Base-by-base conservation (phyloP, 495 filamentous ascomycete species). In the Parathielavia appendiculata region DNA sequence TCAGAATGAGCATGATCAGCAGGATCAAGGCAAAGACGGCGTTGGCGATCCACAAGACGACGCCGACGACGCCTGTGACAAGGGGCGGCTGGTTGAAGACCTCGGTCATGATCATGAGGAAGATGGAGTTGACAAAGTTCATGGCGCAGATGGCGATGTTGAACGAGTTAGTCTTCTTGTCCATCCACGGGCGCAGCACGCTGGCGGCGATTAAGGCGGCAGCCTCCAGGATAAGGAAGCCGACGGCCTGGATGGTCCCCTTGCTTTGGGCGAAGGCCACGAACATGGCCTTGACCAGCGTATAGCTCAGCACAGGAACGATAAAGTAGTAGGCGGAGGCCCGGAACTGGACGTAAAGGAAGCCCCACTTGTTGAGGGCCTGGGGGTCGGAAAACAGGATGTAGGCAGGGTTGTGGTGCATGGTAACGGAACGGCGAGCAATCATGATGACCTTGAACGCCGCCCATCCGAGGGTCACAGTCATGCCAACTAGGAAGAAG, bases 321-420 rank as follows among this genome's bases (percentile, higher is more conserved):
- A 98, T 89, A 71, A 95, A 98, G 79, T 95, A 98, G 77, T 98
- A 98, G 19, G 91, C 89, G 0, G 92, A 93, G 17, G 93, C 92
- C 54, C 92, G 86, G 79, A 96, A 97, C 72, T 98, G 93, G 52
- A 98, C 90, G 71, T 98, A 98, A 45, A 98, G 79, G 76, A 97
- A 98, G 23, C 93, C 93, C 93, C 92, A 97, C 77, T 96, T 95
- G 83, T 98, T 97, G 60, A 98, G 78, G 38, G 89, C 85, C 55
- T 89, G 81, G 14, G 92, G 92, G 66, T 98, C 93, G 16, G 93
- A 96, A 78, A 93, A 98, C 38, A 98, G 84, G 67, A 97, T 97
- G 66, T 96, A 97, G 41, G 91, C 93, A 20, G 93, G 92, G 74
- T 97, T 98, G 71, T 92, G 91, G 81, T 98, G 93, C 85, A 96